Percentiles rank a stretch among this genome's conserved stretches.
Conservation (phyloP, 1,284 basidiomycete genomes). For the Trichosporon sp. region DNA sequence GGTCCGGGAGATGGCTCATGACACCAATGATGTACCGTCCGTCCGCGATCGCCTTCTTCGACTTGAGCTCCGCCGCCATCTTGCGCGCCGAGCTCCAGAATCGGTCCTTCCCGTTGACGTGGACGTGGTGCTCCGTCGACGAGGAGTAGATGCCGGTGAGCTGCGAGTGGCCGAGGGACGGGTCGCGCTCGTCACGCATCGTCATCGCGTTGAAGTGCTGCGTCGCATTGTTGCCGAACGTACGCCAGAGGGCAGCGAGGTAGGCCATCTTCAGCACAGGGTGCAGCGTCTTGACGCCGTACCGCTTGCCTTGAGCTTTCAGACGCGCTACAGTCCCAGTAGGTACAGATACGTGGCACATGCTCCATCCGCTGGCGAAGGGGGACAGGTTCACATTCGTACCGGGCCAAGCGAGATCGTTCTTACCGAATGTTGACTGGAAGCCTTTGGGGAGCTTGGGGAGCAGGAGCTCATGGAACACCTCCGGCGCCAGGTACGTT, state of each 20-base stretch:
- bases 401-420: slow-evolving; percentile 27
- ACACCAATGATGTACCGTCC: slow-evolving; percentile 30
- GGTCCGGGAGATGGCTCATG: slow-evolving; percentile 34
- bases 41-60: slow-evolving; percentile 6
- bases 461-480: slow-evolving; percentile 30
- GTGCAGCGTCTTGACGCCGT: slow-evolving; percentile 33
- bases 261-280: slow-evolving; percentile 30
- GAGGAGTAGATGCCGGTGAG: slow-evolving; percentile 33
- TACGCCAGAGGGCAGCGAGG: slow-evolving; percentile 27
- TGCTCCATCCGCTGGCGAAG: slow-evolving; percentile 9
- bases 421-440: slow-evolving; percentile 19
- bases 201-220: slow-evolving; percentile 10
- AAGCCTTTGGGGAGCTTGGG: slow-evolving; percentile 34
- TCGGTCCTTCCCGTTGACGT: slow-evolving; percentile 12
- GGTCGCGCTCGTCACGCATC: slow-evolving; percentile 27
- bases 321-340: slow-evolving; percentile 19
- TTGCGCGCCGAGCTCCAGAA: slow-evolving; percentile 27
- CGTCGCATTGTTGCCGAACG: slow-evolving; percentile 8
- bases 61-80: slow-evolving; percentile 4
- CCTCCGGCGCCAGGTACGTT: slow-evolving; percentile 23
- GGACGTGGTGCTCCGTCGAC: slow-evolving; percentile 18
- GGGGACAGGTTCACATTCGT: slow-evolving; percentile 9
- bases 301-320: slow-evolving; percentile 19
- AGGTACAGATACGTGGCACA: slow-evolving; percentile 23
- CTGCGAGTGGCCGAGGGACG: slow-evolving; percentile 21